phyloP scores from a whole-genome alignment of 257 asterid genomes.

The Thymus quinquecostatus region DNA sequence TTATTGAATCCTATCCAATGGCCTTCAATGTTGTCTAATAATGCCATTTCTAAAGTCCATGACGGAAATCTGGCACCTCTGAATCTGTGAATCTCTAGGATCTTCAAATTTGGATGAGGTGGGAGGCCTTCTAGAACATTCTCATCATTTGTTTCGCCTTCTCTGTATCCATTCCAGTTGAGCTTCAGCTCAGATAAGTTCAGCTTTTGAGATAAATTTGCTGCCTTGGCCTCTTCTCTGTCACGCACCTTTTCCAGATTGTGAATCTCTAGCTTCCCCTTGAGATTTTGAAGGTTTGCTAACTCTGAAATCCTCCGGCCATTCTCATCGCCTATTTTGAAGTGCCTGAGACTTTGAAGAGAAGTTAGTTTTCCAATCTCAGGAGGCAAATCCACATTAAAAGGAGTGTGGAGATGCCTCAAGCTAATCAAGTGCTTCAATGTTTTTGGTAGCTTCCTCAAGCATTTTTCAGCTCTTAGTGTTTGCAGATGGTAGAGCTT shows the following conservation, averaged over 20 bases:
- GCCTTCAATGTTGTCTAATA: neutral
- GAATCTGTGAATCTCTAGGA: neutral
- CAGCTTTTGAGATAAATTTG: neutral
- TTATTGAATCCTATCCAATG: neutral
- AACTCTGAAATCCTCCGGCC: neutral
- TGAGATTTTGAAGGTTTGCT: neutral
- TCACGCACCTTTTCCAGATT: neutral
- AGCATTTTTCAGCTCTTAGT: neutral
- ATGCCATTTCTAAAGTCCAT: conserved; percentile 3
- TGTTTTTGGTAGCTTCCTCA: neutral
- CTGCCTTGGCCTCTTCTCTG: neutral
- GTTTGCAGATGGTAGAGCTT: neutral
- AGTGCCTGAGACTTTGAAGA: neutral
- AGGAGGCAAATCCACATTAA: neutral
- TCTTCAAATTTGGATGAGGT: conserved; percentile 13
- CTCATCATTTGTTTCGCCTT: conserved; percentile 22
- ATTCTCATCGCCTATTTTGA: neutral
- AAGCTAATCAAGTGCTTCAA: neutral
- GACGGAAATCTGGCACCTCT: neutral
- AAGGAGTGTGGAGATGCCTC: neutral
- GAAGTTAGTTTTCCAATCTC: neutral
- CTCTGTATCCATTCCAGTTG: neutral
- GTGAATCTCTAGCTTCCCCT: neutral
- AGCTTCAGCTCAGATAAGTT: neutral
- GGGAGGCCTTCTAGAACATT: conserved; percentile 15